Evolutionary conservation across 1,139 yeast genomes (phyloP).

Genomic region (Yamadazyma atmosphaerica): DNA sequence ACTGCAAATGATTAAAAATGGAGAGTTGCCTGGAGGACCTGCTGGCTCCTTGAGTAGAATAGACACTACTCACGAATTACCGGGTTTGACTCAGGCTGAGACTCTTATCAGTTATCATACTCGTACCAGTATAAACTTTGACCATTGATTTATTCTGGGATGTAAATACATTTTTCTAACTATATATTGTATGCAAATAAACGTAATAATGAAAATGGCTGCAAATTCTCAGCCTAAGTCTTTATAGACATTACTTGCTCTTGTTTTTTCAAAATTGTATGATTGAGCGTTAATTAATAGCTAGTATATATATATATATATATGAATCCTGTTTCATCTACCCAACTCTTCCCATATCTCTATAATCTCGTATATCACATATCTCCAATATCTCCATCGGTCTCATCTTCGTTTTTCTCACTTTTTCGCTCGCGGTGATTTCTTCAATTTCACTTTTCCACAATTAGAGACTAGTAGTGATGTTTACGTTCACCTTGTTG

Average conservation of each 20-base stretch:
- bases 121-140: constrained; percentile 36
- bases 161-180: not conserved
- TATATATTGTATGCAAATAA: not conserved
- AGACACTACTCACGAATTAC: constrained; percentile 48
- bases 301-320: too few species aligned
- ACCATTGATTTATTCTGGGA: constrained; percentile 7
- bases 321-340: too few species aligned
- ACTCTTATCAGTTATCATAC: constrained; percentile 47
- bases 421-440: too few species aligned
- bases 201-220: not conserved
- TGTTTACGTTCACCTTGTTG: constrained; percentile 45
- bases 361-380: too few species aligned
- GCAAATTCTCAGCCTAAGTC: too few species aligned
- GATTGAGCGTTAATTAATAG: too few species aligned
- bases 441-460: too few species aligned
- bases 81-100: constrained; percentile 53
- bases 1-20: constrained; percentile 40
- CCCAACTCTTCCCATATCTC: too few species aligned
- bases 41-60: constrained; percentile 43
- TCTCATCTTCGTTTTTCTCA: too few species aligned
- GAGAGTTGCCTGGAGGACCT: constrained; percentile 35
- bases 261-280: too few species aligned
- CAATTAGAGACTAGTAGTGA: constrained; percentile 10
- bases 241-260: too few species aligned
- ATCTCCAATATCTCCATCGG: too few species aligned